A percentile compares a stretch with the other conserved stretches of the same genome.
phyloP scores from a whole-genome alignment of 208 protist genomes.

The Trypanosomatidae sp. region DNA sequence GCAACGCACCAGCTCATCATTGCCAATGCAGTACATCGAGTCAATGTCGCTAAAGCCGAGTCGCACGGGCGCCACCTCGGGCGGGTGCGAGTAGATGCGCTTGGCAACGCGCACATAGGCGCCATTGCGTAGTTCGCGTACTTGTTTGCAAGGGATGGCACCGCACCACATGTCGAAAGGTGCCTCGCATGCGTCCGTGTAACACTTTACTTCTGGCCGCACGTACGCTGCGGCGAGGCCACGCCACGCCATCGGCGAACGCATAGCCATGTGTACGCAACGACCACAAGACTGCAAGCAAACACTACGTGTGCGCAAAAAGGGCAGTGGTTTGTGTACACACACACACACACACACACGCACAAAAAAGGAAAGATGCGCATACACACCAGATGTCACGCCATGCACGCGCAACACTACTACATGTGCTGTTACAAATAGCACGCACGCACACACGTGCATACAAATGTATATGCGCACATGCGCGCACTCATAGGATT shows the following conservation, averaged over 20 bases:
- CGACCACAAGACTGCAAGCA: too few relatives aligned
- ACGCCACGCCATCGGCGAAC: conserved; percentile 11
- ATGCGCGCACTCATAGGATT: too few relatives aligned
- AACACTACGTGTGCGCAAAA: too few relatives aligned
- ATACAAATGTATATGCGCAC: too few relatives aligned
- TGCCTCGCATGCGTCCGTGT: conserved; percentile 81
- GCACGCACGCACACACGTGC: too few relatives aligned
- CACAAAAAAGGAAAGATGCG: too few relatives aligned
- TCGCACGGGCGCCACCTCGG: conserved; percentile 31
- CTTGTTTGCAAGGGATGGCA: conserved; percentile 66
- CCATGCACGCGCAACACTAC: too few relatives aligned
- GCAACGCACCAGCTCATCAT: conserved; percentile 70
- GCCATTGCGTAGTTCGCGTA: conserved; percentile 36
- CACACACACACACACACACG: too few relatives aligned
- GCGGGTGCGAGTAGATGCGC: conserved; percentile 74
- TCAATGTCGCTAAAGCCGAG: conserved; percentile 79
- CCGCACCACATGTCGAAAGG: conserved; percentile 78
- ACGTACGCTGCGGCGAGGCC: conserved; percentile 44
- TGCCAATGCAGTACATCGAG: conserved; percentile 86
- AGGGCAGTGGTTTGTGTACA: too few relatives aligned
- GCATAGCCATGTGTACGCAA: conserved; percentile 18
- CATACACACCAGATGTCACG: too few relatives aligned
- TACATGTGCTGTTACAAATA: too few relatives aligned
- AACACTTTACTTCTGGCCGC: conserved; percentile 33
- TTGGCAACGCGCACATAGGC: conserved; percentile 26